Evolutionary conservation across 164 flowering plant species (phyloP).

Genomic region (Annona squamosa): DNA sequence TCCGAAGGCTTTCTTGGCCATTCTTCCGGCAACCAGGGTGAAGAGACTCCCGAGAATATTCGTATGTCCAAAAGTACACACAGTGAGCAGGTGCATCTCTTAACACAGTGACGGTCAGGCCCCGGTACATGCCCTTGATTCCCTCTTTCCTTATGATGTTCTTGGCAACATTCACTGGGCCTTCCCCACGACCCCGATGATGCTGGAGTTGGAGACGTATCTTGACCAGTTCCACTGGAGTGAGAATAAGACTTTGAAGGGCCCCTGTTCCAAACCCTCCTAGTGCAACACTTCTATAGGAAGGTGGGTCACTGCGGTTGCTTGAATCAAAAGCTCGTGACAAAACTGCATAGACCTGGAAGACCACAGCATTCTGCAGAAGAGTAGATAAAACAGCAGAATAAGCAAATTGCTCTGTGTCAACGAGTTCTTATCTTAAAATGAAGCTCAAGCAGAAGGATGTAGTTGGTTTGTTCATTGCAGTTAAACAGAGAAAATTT

Average conservation of each 20-base stretch:
- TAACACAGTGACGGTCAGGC: constrained; percentile 56
- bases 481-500: background rate
- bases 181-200: constrained; percentile 11
- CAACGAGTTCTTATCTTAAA: background rate
- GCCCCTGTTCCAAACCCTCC: constrained; percentile 86
- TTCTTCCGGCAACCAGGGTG: constrained; percentile 77
- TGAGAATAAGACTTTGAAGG: constrained; percentile 56
- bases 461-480: background rate
- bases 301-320: constrained; percentile 56
- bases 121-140: constrained; percentile 56
- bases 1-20: constrained; percentile 53
- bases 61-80: constrained; percentile 79
- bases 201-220: constrained; percentile 66
- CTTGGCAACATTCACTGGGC: constrained; percentile 46
- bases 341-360: constrained; percentile 70
- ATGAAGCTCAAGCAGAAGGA: background rate
- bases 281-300: constrained; percentile 63
- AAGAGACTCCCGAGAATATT: constrained; percentile 60
- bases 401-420: background rate
- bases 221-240: constrained; percentile 79
- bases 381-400: background rate
- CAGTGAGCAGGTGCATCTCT: constrained; percentile 79
- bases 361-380: constrained; percentile 82
- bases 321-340: constrained; percentile 49
- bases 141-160: constrained; percentile 55